Evolutionary conservation across 148 eudicot species (phyloP).

Genomic region (Beta vulgaris): DNA sequence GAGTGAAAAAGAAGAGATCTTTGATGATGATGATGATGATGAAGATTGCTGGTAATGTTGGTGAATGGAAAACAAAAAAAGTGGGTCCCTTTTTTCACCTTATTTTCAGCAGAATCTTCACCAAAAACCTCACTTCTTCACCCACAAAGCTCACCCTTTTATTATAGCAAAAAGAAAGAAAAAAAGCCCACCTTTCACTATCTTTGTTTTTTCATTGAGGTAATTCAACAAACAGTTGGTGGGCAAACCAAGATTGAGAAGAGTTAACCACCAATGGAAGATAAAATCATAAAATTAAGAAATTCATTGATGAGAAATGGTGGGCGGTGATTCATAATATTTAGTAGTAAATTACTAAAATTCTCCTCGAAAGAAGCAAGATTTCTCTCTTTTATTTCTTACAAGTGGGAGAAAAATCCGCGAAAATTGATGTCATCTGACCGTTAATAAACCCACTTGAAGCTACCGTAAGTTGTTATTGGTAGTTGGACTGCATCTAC

Average conservation of each 20-base stretch:
- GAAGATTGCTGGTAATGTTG: conserved; percentile 27
- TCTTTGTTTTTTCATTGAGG: conserved; percentile 24
- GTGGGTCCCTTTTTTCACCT: conserved; percentile 20
- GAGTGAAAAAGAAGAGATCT: background rate
- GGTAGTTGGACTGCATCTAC: conserved; percentile 12
- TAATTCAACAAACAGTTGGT: conserved; percentile 30
- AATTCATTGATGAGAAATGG: background rate
- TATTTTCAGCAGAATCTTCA: conserved; percentile 16
- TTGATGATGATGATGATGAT: conserved; percentile 3
- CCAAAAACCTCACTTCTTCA: background rate
- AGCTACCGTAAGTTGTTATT: background rate
- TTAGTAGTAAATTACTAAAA: too few relatives aligned
- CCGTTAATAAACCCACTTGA: conserved; percentile 10
- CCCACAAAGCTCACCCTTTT: background rate
- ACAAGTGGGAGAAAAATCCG: conserved; percentile 11
- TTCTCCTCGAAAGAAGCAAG: background rate
- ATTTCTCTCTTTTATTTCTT: background rate
- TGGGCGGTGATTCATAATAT: conserved; percentile 19
- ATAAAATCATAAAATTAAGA: background rate
- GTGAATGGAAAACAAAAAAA: background rate
- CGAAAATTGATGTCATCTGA: background rate
- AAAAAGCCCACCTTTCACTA: background rate
- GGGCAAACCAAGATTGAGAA: conserved; percentile 20
- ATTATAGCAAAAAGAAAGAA: background rate
- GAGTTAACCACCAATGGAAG: background rate